These are phyloP conservation scores for Coniochaeta sp. DNA, from an alignment of 2,329 filamentous ascomycete species.

Conservation along the genomic window DNA sequence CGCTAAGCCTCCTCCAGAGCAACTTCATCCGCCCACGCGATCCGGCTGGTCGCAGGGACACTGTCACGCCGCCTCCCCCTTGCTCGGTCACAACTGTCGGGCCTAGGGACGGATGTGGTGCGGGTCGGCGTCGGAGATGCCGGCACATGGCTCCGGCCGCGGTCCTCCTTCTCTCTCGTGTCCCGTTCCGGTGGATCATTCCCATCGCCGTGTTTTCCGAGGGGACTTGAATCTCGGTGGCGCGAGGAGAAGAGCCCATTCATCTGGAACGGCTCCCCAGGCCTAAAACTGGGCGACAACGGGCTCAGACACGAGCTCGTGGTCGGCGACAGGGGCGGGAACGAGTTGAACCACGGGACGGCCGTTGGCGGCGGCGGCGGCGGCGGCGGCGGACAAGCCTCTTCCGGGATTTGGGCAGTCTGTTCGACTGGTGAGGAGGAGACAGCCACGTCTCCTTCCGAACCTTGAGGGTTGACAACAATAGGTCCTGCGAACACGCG, in stretches of 20 bases:
- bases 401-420: no score
- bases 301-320: conserved; percentile 14
- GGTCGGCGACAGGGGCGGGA: background rate
- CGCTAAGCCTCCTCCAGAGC: background rate
- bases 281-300: conserved; percentile 11
- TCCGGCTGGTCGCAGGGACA: background rate
- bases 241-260: background rate
- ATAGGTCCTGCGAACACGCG: conserved; percentile 2
- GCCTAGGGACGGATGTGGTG: background rate
- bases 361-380: background rate
- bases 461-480: background rate
- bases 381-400: background rate
- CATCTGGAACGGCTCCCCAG: background rate
- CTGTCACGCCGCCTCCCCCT: background rate
- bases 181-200: background rate
- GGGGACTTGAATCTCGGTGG: background rate
- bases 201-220: background rate
- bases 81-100: background rate
- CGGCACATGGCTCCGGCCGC: background rate
- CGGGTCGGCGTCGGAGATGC: background rate
- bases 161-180: background rate
- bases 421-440: background rate
- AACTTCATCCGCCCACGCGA: background rate
- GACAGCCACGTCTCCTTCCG: background rate
- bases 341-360: background rate